Conservation (phyloP, 2,329 filamentous ascomycete genomes). For the Lecanicillium sp. region DNA sequence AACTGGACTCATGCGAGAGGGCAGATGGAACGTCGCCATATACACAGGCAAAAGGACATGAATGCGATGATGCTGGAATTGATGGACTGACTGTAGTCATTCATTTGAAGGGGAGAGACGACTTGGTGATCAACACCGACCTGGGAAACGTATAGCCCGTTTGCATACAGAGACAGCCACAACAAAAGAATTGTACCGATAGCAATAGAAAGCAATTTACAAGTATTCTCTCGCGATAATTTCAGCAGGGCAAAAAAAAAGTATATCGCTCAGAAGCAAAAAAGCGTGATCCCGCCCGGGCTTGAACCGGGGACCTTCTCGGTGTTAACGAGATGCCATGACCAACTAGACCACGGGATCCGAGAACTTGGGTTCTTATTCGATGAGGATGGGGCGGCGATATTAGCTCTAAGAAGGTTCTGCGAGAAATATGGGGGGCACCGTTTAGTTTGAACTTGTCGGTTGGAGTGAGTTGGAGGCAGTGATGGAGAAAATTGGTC, state of each 20-base stretch:
- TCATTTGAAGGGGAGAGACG: constrained; percentile 43
- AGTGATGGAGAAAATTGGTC: too few relatives aligned
- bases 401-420: background rate
- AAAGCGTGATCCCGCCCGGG: constrained; percentile 14
- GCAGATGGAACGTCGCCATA: constrained; percentile 5
- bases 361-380: constrained; percentile 2
- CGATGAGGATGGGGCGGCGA: background rate
- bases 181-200: background rate
- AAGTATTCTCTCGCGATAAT: background rate
- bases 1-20: constrained; percentile 25
- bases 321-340: constrained; percentile 15
- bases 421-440: too few relatives aligned
- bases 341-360: constrained; percentile 15
- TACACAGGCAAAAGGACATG: constrained; percentile 13
- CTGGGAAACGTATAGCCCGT: constrained; percentile 22
- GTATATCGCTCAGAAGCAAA: background rate
- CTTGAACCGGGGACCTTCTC: constrained; percentile 15
- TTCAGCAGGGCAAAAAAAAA: background rate
- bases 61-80: constrained; percentile 35
- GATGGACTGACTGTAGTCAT: constrained; percentile 46
- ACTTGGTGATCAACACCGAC: constrained; percentile 47
- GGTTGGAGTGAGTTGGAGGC: too few relatives aligned
- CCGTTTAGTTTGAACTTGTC: too few relatives aligned
- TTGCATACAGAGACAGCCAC: too few relatives aligned
- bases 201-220: constrained; percentile 9